Evolutionary conservation across 768 basidiomycete genomes (phyloP).

Genomic region (Termitomyces sp.): DNA sequence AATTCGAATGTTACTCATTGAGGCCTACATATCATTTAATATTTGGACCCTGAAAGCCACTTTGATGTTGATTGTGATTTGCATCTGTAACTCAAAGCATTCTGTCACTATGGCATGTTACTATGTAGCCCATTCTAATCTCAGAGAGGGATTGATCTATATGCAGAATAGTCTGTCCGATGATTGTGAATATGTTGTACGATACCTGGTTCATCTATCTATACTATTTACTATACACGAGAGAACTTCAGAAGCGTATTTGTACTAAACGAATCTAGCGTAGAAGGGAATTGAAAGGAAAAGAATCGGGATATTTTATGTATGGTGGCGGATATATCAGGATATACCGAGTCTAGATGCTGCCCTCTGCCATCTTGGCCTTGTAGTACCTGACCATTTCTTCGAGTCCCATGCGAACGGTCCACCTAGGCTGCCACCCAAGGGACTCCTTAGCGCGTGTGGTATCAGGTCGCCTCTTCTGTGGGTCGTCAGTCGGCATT

Average conservation of each 20-base stretch:
- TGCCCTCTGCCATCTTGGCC: conserved; percentile 83
- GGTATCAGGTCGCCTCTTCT: conserved; percentile 91
- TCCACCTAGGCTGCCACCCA: conserved; percentile 92
- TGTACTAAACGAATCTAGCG: background rate
- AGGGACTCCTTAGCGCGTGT: conserved; percentile 82
- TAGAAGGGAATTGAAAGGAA: background rate
- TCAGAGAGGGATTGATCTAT: background rate
- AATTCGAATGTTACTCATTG: background rate
- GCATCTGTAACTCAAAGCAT: background rate
- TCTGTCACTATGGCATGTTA: no score
- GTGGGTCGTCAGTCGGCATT: conserved; percentile 92
- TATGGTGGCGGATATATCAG: background rate
- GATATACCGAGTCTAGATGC: conserved; percentile 42
- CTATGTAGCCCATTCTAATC: no score
- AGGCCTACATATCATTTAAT: no score
- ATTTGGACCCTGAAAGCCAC: background rate
- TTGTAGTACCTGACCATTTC: conserved; percentile 96
- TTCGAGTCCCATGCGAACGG: conserved; percentile 88
- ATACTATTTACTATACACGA: background rate
- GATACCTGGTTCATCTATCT: background rate
- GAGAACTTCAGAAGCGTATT: background rate
- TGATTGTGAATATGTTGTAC: background rate
- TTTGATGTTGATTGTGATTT: background rate
- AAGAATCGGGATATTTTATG: background rate
- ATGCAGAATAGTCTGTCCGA: background rate